Evolutionary conservation across 805 yeast species (phyloP).

Genomic region (Candida loeiensis): DNA sequence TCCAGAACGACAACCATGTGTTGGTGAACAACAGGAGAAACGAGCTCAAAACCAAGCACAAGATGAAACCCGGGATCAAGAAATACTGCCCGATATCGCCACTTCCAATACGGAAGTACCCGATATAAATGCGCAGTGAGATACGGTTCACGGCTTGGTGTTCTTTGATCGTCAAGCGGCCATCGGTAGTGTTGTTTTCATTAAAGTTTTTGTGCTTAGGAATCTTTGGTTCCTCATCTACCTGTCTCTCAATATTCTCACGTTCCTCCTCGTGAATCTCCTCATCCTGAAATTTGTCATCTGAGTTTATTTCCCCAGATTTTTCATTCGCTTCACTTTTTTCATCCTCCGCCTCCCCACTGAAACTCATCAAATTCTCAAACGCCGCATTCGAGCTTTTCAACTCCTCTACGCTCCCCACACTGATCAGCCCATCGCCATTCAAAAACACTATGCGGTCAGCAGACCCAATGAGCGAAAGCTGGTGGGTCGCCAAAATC

Average conservation of each 20-base stretch:
- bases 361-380: slow-evolving; percentile 37
- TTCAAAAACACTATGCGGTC: slow-evolving; percentile 66
- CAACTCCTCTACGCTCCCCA: slow-evolving; percentile 61
- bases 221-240: slow-evolving; percentile 4
- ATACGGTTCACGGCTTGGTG: slow-evolving; percentile 25
- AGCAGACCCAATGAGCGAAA: slow-evolving; percentile 65
- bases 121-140: slow-evolving; percentile 28
- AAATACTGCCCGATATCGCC: slow-evolving; percentile 1
- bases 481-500: slow-evolving; percentile 79
- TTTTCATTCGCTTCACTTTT: not conserved
- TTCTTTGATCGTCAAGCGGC: slow-evolving; percentile 15
- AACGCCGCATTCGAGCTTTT: slow-evolving; percentile 34
- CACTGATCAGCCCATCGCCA: slow-evolving; percentile 57
- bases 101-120: slow-evolving; percentile 25
- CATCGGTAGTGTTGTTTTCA: slow-evolving; percentile 5
- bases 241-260: slow-evolving; percentile 7
- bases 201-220: slow-evolving; percentile 5
- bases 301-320: not conserved
- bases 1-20: slow-evolving; percentile 86
- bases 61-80: slow-evolving; percentile 2
- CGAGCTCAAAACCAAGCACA: slow-evolving; percentile 34
- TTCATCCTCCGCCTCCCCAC: slow-evolving; percentile 20
- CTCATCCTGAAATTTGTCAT: not conserved
- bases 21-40: slow-evolving; percentile 59
- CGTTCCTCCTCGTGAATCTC: slow-evolving; percentile 7